phyloP scores from a whole-genome alignment of 2,329 filamentous ascomycete genomes.

The Pseudocercospora musae region DNA sequence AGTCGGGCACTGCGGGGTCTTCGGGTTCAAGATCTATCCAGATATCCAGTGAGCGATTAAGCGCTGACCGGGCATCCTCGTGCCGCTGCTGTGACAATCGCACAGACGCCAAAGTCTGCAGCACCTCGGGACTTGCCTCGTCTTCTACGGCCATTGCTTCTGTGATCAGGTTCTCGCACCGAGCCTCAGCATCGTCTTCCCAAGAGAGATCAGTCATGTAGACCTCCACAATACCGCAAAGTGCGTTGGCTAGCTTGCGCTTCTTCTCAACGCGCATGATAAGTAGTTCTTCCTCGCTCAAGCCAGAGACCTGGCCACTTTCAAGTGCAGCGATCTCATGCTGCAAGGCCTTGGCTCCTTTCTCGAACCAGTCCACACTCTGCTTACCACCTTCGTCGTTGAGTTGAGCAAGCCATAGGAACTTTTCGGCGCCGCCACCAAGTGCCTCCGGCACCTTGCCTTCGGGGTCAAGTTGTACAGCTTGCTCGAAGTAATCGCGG shows the following conservation, averaged over 20 bases:
- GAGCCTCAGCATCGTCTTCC: slow-evolving; percentile 84
- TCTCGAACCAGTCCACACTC: slow-evolving; percentile 61
- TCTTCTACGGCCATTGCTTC: slow-evolving; percentile 86
- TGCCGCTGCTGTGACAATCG: slow-evolving; percentile 79
- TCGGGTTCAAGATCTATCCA: slow-evolving; percentile 78
- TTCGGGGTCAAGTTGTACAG: slow-evolving; percentile 72
- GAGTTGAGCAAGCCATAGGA: slow-evolving; percentile 89
- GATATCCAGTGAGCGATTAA: slow-evolving; percentile 73
- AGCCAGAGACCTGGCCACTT: slow-evolving; percentile 37
- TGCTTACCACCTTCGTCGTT: slow-evolving; percentile 61
- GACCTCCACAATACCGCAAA: slow-evolving; percentile 91
- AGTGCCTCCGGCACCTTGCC: slow-evolving; percentile 66
- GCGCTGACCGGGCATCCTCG: slow-evolving; percentile 75
- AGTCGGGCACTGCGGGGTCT: slow-evolving; percentile 75
- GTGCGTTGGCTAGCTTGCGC: slow-evolving; percentile 78
- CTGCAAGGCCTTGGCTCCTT: slow-evolving; percentile 69
- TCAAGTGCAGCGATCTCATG: slow-evolving; percentile 65
- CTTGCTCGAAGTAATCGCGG: slow-evolving; percentile 66
- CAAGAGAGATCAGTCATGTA: slow-evolving; percentile 85
- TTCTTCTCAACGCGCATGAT: slow-evolving; percentile 65
- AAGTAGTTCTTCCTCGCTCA: slow-evolving; percentile 35
- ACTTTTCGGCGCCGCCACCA: slow-evolving; percentile 88
- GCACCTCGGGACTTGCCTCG: slow-evolving; percentile 71
- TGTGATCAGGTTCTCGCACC: slow-evolving; percentile 84
- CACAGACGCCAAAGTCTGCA: slow-evolving; percentile 92